Evolutionary conservation across 2,329 filamentous ascomycete genomes (phyloP), one percentile per base, ranked within the genome.

Genomic region (Trichoderma citrinoviride): DNA sequence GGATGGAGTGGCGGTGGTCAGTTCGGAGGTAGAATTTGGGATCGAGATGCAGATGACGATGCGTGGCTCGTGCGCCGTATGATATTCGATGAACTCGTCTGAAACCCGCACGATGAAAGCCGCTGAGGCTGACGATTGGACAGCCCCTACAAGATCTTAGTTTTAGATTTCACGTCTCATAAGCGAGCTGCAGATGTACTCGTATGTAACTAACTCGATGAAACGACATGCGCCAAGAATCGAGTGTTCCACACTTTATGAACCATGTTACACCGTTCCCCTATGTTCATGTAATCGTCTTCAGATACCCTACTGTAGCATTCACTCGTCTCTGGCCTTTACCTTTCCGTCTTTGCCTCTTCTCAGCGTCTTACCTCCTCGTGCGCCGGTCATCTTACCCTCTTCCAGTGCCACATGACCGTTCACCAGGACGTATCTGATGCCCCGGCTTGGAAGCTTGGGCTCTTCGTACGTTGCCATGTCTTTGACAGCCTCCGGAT

Each of bases 401-500:
- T 67, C 66, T 8, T 71, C 69, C 6, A 71, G 55, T 7, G 68
- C 70, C 7, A 71, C 61, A 19, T 69, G 64, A 12, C 70, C 70
- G 33, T 71, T 71, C 6, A 71, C 70, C 14, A 71, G 49, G 23
- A 71, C 70, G 33, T 66, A 71, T 7, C 65, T 40, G 25, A 71
- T 67, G n/a, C 70, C 70, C 37, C 63, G 54, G 25, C 69, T 68
- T 8, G 66, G 65, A 5, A 68, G 27, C 50, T 69, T 71, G 4
- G 70, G 68, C 41, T 70, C 46, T 23, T 71, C 69, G 55, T 67
- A 70, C 0, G 70, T 70, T 3, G 70, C 69, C 68, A 70, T 69
- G 15, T 71, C 70, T 40, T 55, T 25, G 25, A 71, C 53, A 14
- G 65, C 52, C 7, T 64, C 65, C 15, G 70, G 66, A n/a, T 71